Percentiles rank a stretch among this genome's conserved stretches.
Conservation (phyloP, 148 eudicot genomes). For the Simmondsia chinensis region DNA sequence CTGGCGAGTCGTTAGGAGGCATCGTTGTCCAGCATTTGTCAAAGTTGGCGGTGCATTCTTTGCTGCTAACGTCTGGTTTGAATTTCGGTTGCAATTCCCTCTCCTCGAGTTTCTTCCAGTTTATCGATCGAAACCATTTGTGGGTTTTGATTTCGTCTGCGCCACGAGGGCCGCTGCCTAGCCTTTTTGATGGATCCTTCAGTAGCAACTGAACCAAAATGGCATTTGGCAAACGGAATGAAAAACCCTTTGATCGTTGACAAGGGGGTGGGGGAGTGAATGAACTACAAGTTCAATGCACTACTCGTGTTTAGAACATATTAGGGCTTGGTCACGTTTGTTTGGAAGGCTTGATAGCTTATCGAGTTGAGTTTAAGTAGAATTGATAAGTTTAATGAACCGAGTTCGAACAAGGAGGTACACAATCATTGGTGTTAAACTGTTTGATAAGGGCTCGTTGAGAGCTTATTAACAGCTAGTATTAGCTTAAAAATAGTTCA, state of each 20-base stretch:
- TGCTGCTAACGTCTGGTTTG: slow-evolving; percentile 76
- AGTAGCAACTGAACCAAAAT: slow-evolving; percentile 43
- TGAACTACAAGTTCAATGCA: no score
- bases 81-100: slow-evolving; percentile 60
- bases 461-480: no score
- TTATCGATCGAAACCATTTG: slow-evolving; percentile 72
- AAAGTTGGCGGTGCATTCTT: slow-evolving; percentile 82
- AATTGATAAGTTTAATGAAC: no score
- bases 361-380: no score
- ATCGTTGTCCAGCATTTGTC: slow-evolving; percentile 85
- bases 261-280: no score
- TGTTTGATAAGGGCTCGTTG: no score
- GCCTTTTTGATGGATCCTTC: slow-evolving; percentile 71
- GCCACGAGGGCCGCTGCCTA: slow-evolving; percentile 72
- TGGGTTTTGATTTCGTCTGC: slow-evolving; percentile 71
- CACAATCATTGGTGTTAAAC: no score
- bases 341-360: no score
- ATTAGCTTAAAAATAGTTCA: no score
- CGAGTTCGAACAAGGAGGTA: no score
- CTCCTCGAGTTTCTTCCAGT: slow-evolving; percentile 83
- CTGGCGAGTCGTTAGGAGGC: slow-evolving; percentile 88
- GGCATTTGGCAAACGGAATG: neutral
- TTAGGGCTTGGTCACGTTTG: no score
- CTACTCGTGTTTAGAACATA: no score
- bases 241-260: neutral